Evolutionary conservation across 805 yeast genomes (phyloP).

Genomic region (Priceomyces medius): DNA sequence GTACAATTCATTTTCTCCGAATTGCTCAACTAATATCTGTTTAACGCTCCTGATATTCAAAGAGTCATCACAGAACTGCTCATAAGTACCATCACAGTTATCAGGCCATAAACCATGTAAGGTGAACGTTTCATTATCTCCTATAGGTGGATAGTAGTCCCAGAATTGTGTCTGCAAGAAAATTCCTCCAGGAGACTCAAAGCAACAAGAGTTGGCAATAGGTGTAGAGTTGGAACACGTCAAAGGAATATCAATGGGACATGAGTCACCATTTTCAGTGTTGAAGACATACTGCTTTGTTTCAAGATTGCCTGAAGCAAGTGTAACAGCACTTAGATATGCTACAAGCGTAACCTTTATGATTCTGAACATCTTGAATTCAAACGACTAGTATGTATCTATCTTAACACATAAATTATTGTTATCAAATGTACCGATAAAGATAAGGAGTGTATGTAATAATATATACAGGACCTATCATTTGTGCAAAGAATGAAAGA

Average conservation of each 20-base stretch:
- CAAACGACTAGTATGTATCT: background rate
- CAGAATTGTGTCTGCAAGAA: slow-evolving; percentile 44
- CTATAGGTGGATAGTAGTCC: slow-evolving; percentile 35
- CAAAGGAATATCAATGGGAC: slow-evolving; percentile 60
- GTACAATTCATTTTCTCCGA: slow-evolving; percentile 23
- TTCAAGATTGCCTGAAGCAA: background rate
- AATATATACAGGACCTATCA: no score
- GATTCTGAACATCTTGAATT: background rate
- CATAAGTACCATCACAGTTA: slow-evolving; percentile 39
- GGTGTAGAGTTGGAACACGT: slow-evolving; percentile 59
- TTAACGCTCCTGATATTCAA: slow-evolving; percentile 28
- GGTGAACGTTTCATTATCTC: slow-evolving; percentile 37
- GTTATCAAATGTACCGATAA: background rate
- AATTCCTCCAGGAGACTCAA: slow-evolving; percentile 41
- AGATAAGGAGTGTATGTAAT: no score
- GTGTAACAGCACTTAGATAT: background rate
- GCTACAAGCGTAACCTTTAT: background rate
- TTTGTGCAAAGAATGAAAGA: no score
- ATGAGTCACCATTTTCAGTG: slow-evolving; percentile 17
- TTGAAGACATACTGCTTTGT: background rate
- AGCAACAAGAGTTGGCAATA: slow-evolving; percentile 48
- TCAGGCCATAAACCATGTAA: slow-evolving; percentile 48
- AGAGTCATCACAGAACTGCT: slow-evolving; percentile 34
- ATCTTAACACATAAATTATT: no score
- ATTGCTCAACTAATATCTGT: slow-evolving; percentile 26